Conservation (phyloP, 345 rosid species). For the Orychophragmus violaceus region DNA sequence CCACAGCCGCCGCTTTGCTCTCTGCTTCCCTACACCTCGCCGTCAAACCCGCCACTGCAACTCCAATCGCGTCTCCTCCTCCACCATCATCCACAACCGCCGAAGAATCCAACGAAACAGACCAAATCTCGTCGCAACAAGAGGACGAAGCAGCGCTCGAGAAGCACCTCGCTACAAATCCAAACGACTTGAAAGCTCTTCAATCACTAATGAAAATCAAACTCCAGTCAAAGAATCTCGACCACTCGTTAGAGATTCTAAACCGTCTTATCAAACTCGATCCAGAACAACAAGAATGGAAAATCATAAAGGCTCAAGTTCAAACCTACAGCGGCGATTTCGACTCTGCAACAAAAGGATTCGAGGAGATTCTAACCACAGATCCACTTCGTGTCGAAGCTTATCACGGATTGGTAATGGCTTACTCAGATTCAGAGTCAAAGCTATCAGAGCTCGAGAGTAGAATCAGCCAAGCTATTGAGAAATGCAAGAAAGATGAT, state of each 20-base stretch:
- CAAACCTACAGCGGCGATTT: constrained; percentile 53
- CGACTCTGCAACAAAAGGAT: constrained; percentile 46
- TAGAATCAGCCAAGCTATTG: constrained; percentile 59
- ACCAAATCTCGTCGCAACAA: constrained; percentile 29
- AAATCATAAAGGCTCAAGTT: constrained; percentile 55
- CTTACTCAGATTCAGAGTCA: too few species aligned
- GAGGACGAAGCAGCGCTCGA: constrained; percentile 44
- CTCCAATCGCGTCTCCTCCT: constrained; percentile 28
- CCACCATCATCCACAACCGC: constrained; percentile 30
- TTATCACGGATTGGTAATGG: too few species aligned
- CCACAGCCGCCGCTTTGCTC: constrained; percentile 55
- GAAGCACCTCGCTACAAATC: constrained; percentile 34
- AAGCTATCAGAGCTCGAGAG: constrained; percentile 40
- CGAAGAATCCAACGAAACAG: background rate
- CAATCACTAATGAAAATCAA: constrained; percentile 59
- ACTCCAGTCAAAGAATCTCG: constrained; percentile 50
- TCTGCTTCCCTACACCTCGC: constrained; percentile 33
- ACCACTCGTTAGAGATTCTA: constrained; percentile 45
- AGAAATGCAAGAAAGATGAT: constrained; percentile 62
- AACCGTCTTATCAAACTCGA: constrained; percentile 64
- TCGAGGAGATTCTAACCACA: constrained; percentile 56
- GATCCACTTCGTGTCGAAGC: too few species aligned
- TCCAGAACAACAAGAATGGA: constrained; percentile 69
- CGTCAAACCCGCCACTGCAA: constrained; percentile 46
- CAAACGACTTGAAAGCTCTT: constrained; percentile 49